phyloP scores from a whole-genome alignment of 345 rosid species.

The Ricinus communis region DNA sequence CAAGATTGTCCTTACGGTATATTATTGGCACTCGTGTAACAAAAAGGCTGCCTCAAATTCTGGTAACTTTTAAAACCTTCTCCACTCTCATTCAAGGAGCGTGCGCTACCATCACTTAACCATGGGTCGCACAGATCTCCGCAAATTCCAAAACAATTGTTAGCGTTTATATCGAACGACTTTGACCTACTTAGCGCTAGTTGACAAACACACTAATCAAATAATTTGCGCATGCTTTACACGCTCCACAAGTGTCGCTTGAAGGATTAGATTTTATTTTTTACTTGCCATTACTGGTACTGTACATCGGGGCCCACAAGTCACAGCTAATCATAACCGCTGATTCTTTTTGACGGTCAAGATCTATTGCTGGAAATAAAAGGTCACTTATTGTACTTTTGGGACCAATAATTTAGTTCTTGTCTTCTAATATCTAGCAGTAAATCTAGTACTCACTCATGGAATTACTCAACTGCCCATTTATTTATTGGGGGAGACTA shows the following conservation, averaged over 20 bases:
- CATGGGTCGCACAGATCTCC: not conserved
- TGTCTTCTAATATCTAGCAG: slow-evolving; percentile 6
- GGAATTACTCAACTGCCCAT: too few relatives aligned
- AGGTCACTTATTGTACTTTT: slow-evolving; percentile 5
- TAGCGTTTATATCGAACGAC: not conserved
- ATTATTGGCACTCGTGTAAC: not conserved
- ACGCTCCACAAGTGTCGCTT: not conserved
- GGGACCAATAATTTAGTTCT: slow-evolving; percentile 6
- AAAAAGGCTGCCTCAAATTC: slow-evolving; percentile 14
- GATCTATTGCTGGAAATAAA: not conserved
- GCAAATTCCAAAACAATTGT: not conserved
- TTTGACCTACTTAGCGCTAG: not conserved
- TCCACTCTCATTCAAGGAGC: not conserved
- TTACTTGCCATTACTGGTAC: not conserved
- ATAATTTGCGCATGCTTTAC: not conserved
- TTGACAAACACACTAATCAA: not conserved
- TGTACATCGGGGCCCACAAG: not conserved
- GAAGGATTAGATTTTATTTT: not conserved
- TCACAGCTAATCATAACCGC: not conserved
- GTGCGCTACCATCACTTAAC: not conserved
- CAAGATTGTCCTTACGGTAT: slow-evolving; percentile 20
- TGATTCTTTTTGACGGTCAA: not conserved
- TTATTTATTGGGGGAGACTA: too few relatives aligned
- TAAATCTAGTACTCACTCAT: not conserved
- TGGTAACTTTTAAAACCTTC: not conserved